Evolutionary conservation across 352 stramenopile genomes (phyloP), one percentile per base, ranked within the genome.

Genomic region (Globisporangium okanoganense): DNA sequence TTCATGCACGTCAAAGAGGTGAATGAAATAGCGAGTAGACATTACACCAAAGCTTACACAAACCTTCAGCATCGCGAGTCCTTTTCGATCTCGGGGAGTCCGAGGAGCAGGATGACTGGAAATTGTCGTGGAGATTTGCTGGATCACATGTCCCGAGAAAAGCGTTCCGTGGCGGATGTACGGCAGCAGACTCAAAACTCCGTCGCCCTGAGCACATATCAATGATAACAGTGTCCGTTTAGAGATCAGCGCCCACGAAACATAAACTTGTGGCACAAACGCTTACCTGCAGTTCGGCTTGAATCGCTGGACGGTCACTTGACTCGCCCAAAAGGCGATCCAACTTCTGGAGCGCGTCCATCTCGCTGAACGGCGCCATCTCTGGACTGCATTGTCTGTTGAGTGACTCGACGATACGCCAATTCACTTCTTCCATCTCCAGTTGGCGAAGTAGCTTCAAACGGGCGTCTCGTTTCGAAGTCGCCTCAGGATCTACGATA

Each of bases 101-200:
- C 55, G 75, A 33, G 76, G 78, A 8, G 60, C 52, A 58, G 78
- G 69, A 22, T 64, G 70, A 3, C 50, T 73, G 14, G 59, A 56
- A 36, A 90, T 88, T 24, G 67, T 64, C 36, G 69, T 57, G 2
- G 60, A 51, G 38, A 90, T 74, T 41, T 73, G 69, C 25, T 70
- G 66, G 27, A 92, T 53, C 35, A 90, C 72, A 27, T 79, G 71
- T 6, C 79, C 78, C 51, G 70, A 70, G 53, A 82, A 92, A 0
- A 92, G 55, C 27, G 78, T 74, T 0, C 82, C 80, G 20, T 92
- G 82, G 0, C 82, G 82, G 66, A 92, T 78, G 65, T 84, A 90
- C 38, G 82, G 82, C n/a, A 90, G 51, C n/a, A 92, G 36, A 67
- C 80, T 90, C 59, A 89, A 38, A 5, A 92, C 70, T 27, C 82